Conservation (phyloP, 2,329 filamentous ascomycete genomes). For the Penicillium sp. region DNA sequence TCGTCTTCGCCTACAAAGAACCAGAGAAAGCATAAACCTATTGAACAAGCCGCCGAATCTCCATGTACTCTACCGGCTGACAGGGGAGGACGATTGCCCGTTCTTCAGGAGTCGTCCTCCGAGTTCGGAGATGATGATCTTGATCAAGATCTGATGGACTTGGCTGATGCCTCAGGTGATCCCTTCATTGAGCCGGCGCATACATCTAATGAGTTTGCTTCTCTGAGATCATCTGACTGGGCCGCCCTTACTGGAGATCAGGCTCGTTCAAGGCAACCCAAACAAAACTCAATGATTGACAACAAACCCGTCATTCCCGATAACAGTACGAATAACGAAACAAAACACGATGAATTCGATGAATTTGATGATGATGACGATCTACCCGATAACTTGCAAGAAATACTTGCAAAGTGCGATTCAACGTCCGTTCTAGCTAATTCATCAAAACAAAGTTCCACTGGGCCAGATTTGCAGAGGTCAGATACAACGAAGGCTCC, state of each 20-base stretch:
- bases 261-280: constrained; percentile 2
- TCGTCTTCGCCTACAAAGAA: constrained; percentile 35
- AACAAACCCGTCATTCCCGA: constrained; percentile 8
- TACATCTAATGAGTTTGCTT: constrained; percentile 14
- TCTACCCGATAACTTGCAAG: constrained; percentile 58
- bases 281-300: not conserved
- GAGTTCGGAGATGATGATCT: constrained; percentile 52
- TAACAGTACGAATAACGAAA: constrained; percentile 16
- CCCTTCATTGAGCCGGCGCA: constrained; percentile 26
- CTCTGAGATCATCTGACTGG: constrained; percentile 20
- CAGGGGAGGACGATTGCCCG: constrained; percentile 2
- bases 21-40: constrained; percentile 8
- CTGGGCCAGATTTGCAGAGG: constrained; percentile 17
- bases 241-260: constrained; percentile 16
- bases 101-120: constrained; percentile 35
- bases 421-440: constrained; percentile 30
- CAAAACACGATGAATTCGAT: constrained; percentile 43
- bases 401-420: constrained; percentile 58
- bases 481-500: constrained; percentile 3
- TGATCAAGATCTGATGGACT: constrained; percentile 46
- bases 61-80: not conserved
- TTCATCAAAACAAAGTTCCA: constrained; percentile 9
- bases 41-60: not conserved
- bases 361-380: constrained; percentile 68
- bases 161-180: constrained; percentile 36